Evolutionary conservation across 495 filamentous ascomycete genomes (phyloP).

Genomic region (Rusavskia elegans): DNA sequence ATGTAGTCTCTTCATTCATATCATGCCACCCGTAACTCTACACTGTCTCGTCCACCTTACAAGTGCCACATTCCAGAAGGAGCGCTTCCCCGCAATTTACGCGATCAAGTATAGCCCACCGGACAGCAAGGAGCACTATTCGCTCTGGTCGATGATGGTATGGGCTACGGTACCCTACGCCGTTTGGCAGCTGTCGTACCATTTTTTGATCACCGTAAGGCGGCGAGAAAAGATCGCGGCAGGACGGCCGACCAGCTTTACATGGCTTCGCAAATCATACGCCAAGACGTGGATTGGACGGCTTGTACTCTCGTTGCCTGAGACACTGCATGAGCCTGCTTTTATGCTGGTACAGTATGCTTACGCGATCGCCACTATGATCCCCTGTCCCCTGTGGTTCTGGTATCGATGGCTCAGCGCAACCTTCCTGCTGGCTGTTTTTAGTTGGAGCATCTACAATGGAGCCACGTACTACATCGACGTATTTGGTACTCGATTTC

Average conservation of each 20-base stretch:
- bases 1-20: conserved; percentile 81
- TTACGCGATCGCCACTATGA: conserved; percentile 83
- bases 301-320: conserved; percentile 63
- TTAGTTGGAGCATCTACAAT: conserved; percentile 85
- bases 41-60: conserved; percentile 85
- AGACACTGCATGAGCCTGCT: conserved; percentile 61
- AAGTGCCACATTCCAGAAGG: conserved; percentile 40
- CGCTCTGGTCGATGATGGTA: conserved; percentile 66
- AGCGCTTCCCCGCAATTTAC: conserved; percentile 76
- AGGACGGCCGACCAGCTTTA: conserved; percentile 88
- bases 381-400: conserved; percentile 91
- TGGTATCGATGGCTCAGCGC: conserved; percentile 72
- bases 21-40: conserved; percentile 88
- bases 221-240: conserved; percentile 89
- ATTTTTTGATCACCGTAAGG: conserved; percentile 84
- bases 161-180: conserved; percentile 90
- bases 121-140: conserved; percentile 60
- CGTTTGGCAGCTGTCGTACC: conserved; percentile 82
- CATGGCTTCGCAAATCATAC: conserved; percentile 88
- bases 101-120: conserved; percentile 59
- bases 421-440: conserved; percentile 59
- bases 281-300: conserved; percentile 75
- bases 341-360: conserved; percentile 94
- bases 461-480: conserved; percentile 96
- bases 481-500: conserved; percentile 88